A percentile compares a stretch with the other conserved stretches of the same genome.
phyloP scores from a whole-genome alignment of 1,284 basidiomycete species.

The Apiotrichum brassicae region DNA sequence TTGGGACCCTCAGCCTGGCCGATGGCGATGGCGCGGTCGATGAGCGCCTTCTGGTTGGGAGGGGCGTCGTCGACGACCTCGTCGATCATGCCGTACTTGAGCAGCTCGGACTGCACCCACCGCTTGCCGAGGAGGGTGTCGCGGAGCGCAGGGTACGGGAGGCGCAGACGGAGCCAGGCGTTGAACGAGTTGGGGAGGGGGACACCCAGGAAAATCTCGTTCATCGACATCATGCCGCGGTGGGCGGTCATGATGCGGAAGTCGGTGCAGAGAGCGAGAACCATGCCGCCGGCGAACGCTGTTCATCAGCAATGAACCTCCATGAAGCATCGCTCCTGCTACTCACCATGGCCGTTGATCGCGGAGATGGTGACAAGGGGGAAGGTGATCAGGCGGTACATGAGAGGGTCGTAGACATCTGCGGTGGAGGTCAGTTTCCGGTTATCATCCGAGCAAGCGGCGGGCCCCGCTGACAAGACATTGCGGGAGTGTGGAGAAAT shows the following conservation, averaged over 20 bases:
- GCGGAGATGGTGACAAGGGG: conserved; percentile 64
- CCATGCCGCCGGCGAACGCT: conserved; percentile 79
- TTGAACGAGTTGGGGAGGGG: conserved; percentile 68
- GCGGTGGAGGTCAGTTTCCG: not conserved
- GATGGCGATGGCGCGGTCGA: conserved; percentile 49
- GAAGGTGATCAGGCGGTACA: conserved; percentile 45
- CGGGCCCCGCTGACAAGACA: not conserved
- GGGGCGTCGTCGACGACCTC: conserved; percentile 54
- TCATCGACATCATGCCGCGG: conserved; percentile 84
- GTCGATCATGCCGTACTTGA: conserved; percentile 65
- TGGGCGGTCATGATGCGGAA: conserved; percentile 83
- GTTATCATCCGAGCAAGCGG: not conserved
- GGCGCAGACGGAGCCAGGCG: conserved; percentile 60
- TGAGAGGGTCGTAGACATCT: conserved; percentile 45
- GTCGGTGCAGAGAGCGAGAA: conserved; percentile 75
- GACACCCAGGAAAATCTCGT: conserved; percentile 84
- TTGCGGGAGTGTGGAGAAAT: too few relatives aligned
- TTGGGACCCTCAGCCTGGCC: conserved; percentile 46
- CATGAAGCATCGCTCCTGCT: too few relatives aligned
- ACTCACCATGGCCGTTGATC: conserved; percentile 71
- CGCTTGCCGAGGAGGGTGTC: conserved; percentile 74
- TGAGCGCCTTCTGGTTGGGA: conserved; percentile 47
- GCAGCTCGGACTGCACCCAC: conserved; percentile 69
- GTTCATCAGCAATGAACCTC: not conserved
- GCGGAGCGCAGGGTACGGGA: conserved; percentile 59